These are phyloP conservation scores for Brassica hybrid DNA, from an alignment of 441 rosid species.

Conservation along the genomic window DNA sequence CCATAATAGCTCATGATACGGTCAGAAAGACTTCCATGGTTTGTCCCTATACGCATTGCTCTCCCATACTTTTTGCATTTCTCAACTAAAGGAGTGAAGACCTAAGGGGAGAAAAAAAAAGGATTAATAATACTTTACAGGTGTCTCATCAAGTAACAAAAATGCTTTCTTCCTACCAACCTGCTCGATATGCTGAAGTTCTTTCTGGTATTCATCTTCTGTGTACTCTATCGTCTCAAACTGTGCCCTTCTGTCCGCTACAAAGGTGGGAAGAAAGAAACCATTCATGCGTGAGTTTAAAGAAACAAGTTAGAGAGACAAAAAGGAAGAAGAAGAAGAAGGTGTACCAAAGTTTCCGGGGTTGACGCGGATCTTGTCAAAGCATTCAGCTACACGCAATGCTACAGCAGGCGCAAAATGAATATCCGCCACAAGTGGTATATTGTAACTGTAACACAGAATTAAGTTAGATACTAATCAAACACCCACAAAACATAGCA, in stretches of 20 bases:
- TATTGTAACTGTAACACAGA: constrained; percentile 73
- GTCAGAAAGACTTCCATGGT: constrained; percentile 99
- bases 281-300: constrained; percentile 23
- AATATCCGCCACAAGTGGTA: constrained; percentile 96
- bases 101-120: constrained; percentile 44
- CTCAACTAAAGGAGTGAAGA: constrained; percentile 93
- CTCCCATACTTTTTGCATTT: constrained; percentile 96
- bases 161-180: constrained; percentile 45
- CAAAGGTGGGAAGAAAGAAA: constrained; percentile 34
- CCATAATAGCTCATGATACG: constrained; percentile 98
- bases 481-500: constrained; percentile 13
- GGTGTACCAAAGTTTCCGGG: constrained; percentile 93
- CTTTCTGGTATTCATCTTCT: constrained; percentile 92
- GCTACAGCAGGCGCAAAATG: constrained; percentile 97
- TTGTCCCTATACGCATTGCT: constrained; percentile 98
- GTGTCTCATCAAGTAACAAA: constrained; percentile 8
- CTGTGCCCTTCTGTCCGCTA: constrained; percentile 98
- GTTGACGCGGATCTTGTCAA: constrained; percentile 97
- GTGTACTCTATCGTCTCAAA: constrained; percentile 90
- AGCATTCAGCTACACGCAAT: constrained; percentile 90
- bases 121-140: background rate
- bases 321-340: constrained; percentile 3
- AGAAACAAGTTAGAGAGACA: constrained; percentile 14
- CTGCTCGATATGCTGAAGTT: constrained; percentile 93
- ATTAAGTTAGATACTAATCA: constrained; percentile 23